phyloP scores from a whole-genome alignment of 257 asterid genomes.

The Solanum lycopersicoides region DNA sequence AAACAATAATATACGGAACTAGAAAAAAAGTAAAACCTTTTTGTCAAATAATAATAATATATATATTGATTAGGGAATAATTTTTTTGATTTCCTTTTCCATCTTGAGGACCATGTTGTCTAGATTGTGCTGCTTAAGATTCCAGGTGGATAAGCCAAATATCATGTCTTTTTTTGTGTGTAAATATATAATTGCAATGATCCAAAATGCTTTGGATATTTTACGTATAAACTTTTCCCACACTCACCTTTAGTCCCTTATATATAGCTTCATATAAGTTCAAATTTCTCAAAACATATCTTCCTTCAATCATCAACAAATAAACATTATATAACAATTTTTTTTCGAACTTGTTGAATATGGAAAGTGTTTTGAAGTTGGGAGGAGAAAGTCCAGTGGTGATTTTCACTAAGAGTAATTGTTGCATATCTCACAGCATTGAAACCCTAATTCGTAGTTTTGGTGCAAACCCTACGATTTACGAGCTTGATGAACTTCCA shows the following conservation, averaged over 20 bases:
- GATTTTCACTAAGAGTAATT: conserved; percentile 47
- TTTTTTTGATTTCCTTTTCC: not conserved
- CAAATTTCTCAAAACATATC: not conserved
- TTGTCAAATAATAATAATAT: not conserved
- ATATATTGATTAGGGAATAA: not conserved
- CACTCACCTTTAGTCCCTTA: not conserved
- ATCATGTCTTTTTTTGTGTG: not conserved
- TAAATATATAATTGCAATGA: not conserved
- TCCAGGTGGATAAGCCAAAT: not conserved
- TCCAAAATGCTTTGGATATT: not conserved
- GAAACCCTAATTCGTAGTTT: conserved; percentile 27
- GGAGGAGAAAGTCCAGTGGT: conserved; percentile 45
- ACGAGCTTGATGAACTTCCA: conserved; percentile 31
- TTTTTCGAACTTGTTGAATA: not conserved
- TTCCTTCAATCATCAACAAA: not conserved
- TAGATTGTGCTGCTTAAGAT: not conserved
- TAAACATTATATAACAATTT: not conserved
- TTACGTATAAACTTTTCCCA: not conserved
- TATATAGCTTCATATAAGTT: not conserved
- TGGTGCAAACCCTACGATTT: conserved; percentile 42
- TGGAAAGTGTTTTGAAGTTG: conserved; percentile 32
- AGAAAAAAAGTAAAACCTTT: not conserved
- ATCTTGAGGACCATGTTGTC: not conserved
- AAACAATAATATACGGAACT: not conserved
- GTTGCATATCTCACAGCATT: conserved; percentile 51